phyloP scores from a whole-genome alignment of 371 early-diverging fungal genomes.

The Blakeslea trispora region DNA sequence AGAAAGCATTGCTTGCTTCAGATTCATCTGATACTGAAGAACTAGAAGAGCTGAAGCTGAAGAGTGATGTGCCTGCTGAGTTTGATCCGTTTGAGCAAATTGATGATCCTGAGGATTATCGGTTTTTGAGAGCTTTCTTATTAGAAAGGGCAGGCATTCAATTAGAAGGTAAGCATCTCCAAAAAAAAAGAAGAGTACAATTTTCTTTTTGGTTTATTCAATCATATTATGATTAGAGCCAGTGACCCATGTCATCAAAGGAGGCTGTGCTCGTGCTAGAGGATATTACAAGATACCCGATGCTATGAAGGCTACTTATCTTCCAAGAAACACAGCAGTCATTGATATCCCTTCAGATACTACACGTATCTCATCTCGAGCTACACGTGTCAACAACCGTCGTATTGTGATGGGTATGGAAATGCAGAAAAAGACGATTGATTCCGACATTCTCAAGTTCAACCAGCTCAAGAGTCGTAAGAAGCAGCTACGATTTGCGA shows the following conservation, averaged over 20 bases:
- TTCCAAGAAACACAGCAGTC: conserved; percentile 55
- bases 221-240: too few relatives aligned
- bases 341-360: conserved; percentile 37
- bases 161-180: conserved; percentile 29
- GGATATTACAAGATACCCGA: conserved; percentile 73
- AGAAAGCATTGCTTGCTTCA: conserved; percentile 15
- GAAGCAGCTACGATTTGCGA: conserved; percentile 87
- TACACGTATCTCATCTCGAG: conserved; percentile 53
- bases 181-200: conserved; percentile 12
- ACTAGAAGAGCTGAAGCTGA: not conserved
- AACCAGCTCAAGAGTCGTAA: conserved; percentile 89
- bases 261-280: conserved; percentile 79
- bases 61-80: conserved; percentile 14
- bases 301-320: conserved; percentile 65
- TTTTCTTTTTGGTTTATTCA: not conserved
- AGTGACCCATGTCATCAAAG: conserved; percentile 24
- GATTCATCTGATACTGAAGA: conserved; percentile 23
- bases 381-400: conserved; percentile 66
- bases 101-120: conserved; percentile 57
- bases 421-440: conserved; percentile 46
- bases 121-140: conserved; percentile 53
- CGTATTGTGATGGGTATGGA: conserved; percentile 46
- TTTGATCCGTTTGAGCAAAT: conserved; percentile 46
- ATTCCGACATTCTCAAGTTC: conserved; percentile 79
- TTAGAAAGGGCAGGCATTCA: conserved; percentile 28